Evolutionary conservation across 2,329 filamentous ascomycete species (phyloP), one percentile per base, ranked within the genome.

Genomic region (Cercospora canescens): DNA sequence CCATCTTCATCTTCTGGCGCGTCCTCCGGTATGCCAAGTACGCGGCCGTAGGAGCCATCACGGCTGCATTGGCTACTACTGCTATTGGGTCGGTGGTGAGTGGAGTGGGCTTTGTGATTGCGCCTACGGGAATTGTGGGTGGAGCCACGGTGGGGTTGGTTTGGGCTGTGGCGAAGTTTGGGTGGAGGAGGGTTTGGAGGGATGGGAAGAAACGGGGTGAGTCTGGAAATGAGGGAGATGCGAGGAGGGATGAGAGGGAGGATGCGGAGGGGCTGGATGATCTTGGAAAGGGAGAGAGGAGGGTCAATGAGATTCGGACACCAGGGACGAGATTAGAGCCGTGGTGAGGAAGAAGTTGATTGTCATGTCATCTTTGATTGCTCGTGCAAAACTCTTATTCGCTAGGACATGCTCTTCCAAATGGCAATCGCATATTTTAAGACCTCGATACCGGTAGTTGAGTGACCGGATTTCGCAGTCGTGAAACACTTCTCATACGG

Each of bases 1-100:
- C 76, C 37, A 76, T 79, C 60, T 81, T 81, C 71, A 56, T 78
- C 11, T 81, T 81, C 72, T 82, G 80, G 80, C 75, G 79, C 21
- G 67, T 80, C 0, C 74, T 81, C 0, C 75, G 79, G 2, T 81
- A 80, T 59, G 80, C 79, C 24, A 82, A 81, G 64, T 82, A 81
- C 58, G 79, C 79, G 4, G 78, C 78, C 2, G 77, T 81, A 34
- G 80, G 80, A 3, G 59, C 59, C 11, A 26, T 61, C 12, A 61
- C 59, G 3, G 77, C 78, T 1, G 63, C 79, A 6, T 75, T 78
- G 0, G 79, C 79, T 1, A 50, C 59, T 1, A 79, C 79, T 0
- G 67, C 81, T n/a, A 76, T 76, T 1, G 79, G 65, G 60, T 79
- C 73, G 3, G 67, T 80, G 5, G 71, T 77, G 3, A 77, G 75